phyloP scores from a whole-genome alignment of 2,329 filamentous ascomycete genomes.

The Fusarium xylarioides region DNA sequence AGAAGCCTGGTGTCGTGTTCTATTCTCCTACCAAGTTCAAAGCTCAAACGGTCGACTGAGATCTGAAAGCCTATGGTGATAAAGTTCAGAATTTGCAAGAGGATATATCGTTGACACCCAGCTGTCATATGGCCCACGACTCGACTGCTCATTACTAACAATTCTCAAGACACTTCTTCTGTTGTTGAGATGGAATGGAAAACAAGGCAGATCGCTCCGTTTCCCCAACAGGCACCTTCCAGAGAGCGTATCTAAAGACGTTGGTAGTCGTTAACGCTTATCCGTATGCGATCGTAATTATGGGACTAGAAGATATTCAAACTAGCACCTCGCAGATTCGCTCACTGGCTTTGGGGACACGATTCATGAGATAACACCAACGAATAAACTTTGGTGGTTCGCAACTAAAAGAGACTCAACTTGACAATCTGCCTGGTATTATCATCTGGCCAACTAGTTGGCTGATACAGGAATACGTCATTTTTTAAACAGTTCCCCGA shows the following conservation, averaged over 20 bases:
- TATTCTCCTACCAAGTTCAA: neutral
- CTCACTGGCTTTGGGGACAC: neutral
- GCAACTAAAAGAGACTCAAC: neutral
- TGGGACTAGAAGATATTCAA: neutral
- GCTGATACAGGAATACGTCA: neutral
- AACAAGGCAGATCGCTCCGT: neutral
- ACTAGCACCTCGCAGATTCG: neutral
- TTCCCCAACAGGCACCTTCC: neutral
- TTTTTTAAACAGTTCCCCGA: neutral
- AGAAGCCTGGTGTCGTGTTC: neutral
- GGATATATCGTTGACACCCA: neutral
- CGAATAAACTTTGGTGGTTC: neutral
- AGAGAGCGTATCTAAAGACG: neutral
- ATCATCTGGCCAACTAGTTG: neutral
- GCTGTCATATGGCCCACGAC: neutral
- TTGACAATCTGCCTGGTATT: neutral
- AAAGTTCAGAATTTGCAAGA: neutral
- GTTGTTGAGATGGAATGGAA: neutral
- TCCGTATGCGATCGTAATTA: constrained; percentile 9
- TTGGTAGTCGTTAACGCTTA: constrained; percentile 2
- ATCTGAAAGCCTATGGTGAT: neutral
- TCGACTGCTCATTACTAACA: neutral
- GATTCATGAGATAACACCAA: constrained; percentile 10
- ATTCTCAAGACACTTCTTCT: neutral
- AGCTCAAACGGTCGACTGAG: neutral